Conservation (phyloP, 148 eudicot genomes). For the Dianthus caryophyllus region DNA sequence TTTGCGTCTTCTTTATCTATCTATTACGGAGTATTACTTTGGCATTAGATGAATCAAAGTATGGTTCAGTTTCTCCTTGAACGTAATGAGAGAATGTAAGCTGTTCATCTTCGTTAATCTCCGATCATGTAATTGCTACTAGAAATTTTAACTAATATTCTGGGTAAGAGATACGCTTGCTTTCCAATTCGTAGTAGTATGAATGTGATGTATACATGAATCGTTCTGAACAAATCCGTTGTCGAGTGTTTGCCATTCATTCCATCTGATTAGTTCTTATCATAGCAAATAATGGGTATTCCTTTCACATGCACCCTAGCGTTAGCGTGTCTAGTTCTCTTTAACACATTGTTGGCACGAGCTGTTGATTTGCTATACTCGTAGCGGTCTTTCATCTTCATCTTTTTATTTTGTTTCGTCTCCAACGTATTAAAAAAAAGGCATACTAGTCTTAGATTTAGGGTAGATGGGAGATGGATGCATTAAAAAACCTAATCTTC, state of each 20-base stretch:
- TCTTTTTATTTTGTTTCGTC: background rate
- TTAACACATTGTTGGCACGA: background rate
- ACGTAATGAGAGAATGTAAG: constrained; percentile 5
- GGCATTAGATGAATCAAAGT: constrained; percentile 10
- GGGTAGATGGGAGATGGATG: background rate
- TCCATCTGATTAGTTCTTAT: background rate
- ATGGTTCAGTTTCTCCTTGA: constrained; percentile 22
- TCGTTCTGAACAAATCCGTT: too few relatives aligned
- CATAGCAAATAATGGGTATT: background rate
- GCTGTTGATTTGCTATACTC: background rate
- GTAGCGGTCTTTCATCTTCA: background rate
- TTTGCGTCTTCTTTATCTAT: constrained; percentile 15
- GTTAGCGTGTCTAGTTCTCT: background rate
- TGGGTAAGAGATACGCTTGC: background rate
- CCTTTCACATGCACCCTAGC: background rate
- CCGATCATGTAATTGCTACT: constrained; percentile 8
- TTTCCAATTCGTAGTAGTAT: background rate
- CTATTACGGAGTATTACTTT: background rate
- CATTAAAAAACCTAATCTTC: background rate
- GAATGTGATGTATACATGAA: background rate
- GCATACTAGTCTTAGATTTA: background rate
- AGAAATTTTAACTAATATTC: constrained; percentile 11
- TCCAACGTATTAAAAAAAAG: background rate
- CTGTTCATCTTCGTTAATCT: constrained; percentile 7
- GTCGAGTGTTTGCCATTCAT: too few relatives aligned